Conservation (phyloP, 306 rosid genomes). For the Hippophae rhamnoides region DNA sequence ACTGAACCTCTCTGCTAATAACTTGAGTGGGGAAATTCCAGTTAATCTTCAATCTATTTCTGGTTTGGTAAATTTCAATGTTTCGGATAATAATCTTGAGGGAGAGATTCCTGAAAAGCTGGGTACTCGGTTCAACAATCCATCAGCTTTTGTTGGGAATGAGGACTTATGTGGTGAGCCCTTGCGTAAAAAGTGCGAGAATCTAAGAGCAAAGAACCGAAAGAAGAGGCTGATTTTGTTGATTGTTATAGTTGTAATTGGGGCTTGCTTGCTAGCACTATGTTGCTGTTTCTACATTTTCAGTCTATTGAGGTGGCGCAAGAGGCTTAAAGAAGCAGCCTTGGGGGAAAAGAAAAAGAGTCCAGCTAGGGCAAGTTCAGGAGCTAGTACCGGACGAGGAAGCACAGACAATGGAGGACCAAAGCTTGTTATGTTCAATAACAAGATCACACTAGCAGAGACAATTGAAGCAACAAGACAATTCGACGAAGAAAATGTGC, state of each 20-base stretch:
- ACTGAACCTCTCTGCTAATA: constrained; percentile 70
- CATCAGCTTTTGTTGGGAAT: constrained; percentile 51
- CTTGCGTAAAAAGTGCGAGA: constrained; percentile 36
- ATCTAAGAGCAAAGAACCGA: constrained; percentile 17
- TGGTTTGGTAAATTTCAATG: constrained; percentile 52
- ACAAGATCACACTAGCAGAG: constrained; percentile 77
- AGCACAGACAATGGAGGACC: constrained; percentile 85
- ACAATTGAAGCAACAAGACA: constrained; percentile 84
- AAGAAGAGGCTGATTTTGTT: constrained; percentile 55
- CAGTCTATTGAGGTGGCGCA: constrained; percentile 77
- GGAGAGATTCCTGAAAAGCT: constrained; percentile 62
- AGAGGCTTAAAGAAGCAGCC: constrained; percentile 49
- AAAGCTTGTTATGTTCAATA: constrained; percentile 79
- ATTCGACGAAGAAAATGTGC: constrained; percentile 91
- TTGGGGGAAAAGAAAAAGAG: constrained; percentile 76
- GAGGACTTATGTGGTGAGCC: constrained; percentile 64
- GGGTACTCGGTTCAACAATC: constrained; percentile 57
- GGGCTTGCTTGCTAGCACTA: constrained; percentile 42
- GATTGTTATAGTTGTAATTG: constrained; percentile 37
- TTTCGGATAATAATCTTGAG: constrained; percentile 53
- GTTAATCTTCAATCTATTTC: constrained; percentile 39
- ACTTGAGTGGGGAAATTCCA: constrained; percentile 67
- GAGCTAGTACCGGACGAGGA: constrained; percentile 76
- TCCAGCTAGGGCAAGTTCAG: constrained; percentile 74
- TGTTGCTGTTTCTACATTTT: constrained; percentile 84